Percentiles rank a stretch among this genome's conserved stretches.
These are phyloP conservation scores for Talaromyces thailandensis DNA, from an alignment of 495 filamentous ascomycete species.

Conservation along the genomic window DNA sequence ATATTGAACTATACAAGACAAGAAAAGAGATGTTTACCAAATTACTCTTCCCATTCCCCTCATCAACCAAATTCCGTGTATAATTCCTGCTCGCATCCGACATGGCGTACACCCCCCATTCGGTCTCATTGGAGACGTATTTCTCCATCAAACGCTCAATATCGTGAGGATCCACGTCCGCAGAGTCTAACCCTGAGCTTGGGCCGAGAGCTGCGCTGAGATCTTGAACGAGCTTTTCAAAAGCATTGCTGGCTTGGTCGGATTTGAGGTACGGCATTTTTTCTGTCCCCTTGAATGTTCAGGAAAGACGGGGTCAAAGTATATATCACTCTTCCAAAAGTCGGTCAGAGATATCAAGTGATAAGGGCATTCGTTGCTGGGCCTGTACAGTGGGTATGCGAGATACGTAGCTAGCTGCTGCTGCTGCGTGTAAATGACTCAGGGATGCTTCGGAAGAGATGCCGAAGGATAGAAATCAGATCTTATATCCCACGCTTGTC, in stretches of 20 bases:
- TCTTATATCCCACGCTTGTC: not conserved
- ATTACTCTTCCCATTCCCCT: conserved; percentile 87
- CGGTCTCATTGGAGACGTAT: conserved; percentile 54
- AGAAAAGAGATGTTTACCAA: conserved; percentile 46
- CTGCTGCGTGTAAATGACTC: not conserved
- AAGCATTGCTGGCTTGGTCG: conserved; percentile 29
- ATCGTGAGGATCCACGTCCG: conserved; percentile 63
- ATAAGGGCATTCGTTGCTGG: not conserved
- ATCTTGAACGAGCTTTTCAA: conserved; percentile 64
- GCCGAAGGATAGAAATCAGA: not conserved
- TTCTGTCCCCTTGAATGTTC: not conserved
- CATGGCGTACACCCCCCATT: conserved; percentile 68
- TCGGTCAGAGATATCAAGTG: not conserved
- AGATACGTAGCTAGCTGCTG: not conserved
- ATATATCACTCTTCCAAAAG: not conserved
- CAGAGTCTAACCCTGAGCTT: conserved; percentile 69
- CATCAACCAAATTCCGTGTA: conserved; percentile 82
- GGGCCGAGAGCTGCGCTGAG: conserved; percentile 66
- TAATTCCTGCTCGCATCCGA: conserved; percentile 57
- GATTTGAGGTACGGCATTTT: conserved; percentile 29
- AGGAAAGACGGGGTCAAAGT: not conserved
- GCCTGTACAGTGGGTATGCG: not conserved
- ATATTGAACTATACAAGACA: not conserved
- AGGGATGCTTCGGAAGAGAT: not conserved
- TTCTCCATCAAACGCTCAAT: conserved; percentile 59